Evolutionary conservation across 192 early-diverging fungal species (phyloP), one percentile per base, ranked within the genome.

Genomic region (Gaertneriomyces semiglobifer): DNA sequence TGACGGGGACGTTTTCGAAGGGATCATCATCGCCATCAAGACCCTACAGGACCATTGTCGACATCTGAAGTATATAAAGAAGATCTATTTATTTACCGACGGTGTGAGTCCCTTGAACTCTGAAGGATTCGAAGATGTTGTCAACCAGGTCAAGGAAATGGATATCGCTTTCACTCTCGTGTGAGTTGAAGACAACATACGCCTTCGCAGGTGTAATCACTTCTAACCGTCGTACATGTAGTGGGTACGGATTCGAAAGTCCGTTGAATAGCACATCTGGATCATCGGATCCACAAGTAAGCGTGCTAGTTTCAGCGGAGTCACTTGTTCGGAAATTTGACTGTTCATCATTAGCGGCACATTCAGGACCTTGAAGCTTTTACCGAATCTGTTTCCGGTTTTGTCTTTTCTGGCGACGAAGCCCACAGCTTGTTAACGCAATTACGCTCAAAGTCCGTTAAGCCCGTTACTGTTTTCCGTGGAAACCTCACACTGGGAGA

Each of bases 21-120:
- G 76, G 9, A 63, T 90, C 62, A 84, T 88, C 53, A 73, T 88
- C 20, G 79, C 79, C 8, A 44, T 86, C 44, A 58, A 81, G 7
- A 82, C 81, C 63, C 82, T 89, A 41, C 62, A 74, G 18, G 64
- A 54, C 44, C 74, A 80, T 68, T 88, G 86, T 65, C 74, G 74
- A 50, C 71, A 81, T 2, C 66, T 84, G 44, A 90, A 89, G 68
- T 92, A 80, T 52, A 65, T 62, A n/a, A 90, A 90, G 73, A 81
- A 72, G 42, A 81, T 92, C 7, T 79, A 79, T 56, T 58, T 92
- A 7, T 76, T 90, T 43, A 89, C 90, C 1, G 84, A 89, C 68
- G 85, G 75, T 6, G 73, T 70, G 33, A 68, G 65, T 11, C 61
- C 67, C 44, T 80, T 89, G 47, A 79, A 86, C 66, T 58, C 61